Base-by-base conservation (phyloP, 2,329 filamentous ascomycete genomes). In the Alternaria angustiovoidea region DNA sequence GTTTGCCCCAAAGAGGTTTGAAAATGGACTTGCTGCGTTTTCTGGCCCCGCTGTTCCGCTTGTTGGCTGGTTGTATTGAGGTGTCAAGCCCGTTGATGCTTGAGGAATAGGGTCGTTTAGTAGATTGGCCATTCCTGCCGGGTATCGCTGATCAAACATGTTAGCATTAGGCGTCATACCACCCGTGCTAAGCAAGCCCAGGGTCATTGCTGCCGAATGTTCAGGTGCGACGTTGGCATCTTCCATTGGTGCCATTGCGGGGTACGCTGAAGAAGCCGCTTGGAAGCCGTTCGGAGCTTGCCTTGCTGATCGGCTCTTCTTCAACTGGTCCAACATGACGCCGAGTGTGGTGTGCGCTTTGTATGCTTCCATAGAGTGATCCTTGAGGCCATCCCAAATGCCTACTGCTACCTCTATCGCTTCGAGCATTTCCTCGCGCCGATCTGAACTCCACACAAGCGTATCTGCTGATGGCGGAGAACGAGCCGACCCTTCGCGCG, bases 361-460 rank as follows among this genome's bases (percentile, higher is more conserved):
- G 81, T 89, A 94, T 0, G 94, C 93, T 68, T 98, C 94, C 81
- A 97, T 90, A 1, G 91, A 95, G 24, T 88, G 84, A 55, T 95
- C 90, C 3, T 89, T 87, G 11, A 93, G 83, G 9, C 87, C 88
- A 49, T 90, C 89, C 93, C 94, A 98, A 57, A 98, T 95, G 18
- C 86, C 83, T 46, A 87, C 86, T 8, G 91, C 91, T 18, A 85
- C 85, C 72, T 94, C 89, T 3, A 98, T 85, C 1, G 89, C 87
- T 22, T 83, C 80, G 30, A 95, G 84, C 91, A 97, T 96, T 66
- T 91, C 91, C 30, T 87, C 83, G 9, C 90, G 86, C 12, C 76
- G 80, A 57, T 79, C 80, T 51, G 80, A 82, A 65, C 63, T 83
- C 80, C 65, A 84, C 55, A 69, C 85, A 64, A 79, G 81, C 54